Conservation (phyloP, 805 yeast species). For the Candida hungchunana region DNA sequence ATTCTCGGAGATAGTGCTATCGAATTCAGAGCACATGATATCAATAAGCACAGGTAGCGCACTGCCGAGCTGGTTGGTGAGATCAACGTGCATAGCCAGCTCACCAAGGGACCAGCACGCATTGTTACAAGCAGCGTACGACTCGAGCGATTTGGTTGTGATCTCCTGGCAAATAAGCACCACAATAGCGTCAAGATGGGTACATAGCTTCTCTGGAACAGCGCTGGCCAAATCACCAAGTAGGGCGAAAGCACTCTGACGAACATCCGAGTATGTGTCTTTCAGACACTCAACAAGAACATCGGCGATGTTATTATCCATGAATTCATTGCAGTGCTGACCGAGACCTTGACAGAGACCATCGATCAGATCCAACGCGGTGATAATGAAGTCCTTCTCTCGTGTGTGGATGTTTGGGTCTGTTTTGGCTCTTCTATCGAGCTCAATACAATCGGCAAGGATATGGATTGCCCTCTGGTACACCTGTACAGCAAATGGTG, state of each 20-base stretch:
- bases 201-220: conserved; percentile 30
- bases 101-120: conserved; percentile 96
- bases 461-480: conserved; percentile 75
- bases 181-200: conserved; percentile 49
- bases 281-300: conserved; percentile 65
- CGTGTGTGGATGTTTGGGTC: conserved; percentile 72
- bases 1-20: conserved; percentile 72
- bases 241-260: conserved; percentile 87
- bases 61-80: conserved; percentile 50
- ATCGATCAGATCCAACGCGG: conserved; percentile 85
- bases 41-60: conserved; percentile 55
- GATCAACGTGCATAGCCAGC: conserved; percentile 56
- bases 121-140: conserved; percentile 72
- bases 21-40: conserved; percentile 48
- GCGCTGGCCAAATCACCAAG: conserved; percentile 83
- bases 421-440: conserved; percentile 56
- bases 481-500: conserved; percentile 85
- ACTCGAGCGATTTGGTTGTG: conserved; percentile 43
- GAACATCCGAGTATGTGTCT: conserved; percentile 79
- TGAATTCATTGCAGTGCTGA: conserved; percentile 51
- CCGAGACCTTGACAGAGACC: conserved; percentile 91
- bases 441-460: conserved; percentile 60
- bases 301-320: conserved; percentile 49
- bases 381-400: conserved; percentile 85
- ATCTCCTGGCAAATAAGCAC: conserved; percentile 68